phyloP scores from a whole-genome alignment of 805 yeast species.

The Wickerhamiella qilinensis region DNA sequence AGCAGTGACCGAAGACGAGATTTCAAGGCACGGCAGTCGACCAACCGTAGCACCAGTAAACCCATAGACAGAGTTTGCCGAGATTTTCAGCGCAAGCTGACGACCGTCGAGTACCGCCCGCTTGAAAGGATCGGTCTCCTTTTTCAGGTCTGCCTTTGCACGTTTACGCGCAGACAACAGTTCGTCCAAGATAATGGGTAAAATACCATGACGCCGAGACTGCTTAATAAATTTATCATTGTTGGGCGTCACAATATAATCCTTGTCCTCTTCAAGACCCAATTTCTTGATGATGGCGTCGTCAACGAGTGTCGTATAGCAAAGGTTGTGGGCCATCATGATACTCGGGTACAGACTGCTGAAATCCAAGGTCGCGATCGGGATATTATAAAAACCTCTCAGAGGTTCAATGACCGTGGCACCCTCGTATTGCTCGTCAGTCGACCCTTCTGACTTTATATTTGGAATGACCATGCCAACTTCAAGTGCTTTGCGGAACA shows the following conservation, averaged over 20 bases:
- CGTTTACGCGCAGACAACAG: slow-evolving; percentile 79
- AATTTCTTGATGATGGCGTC: slow-evolving; percentile 51
- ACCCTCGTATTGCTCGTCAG: slow-evolving; percentile 92
- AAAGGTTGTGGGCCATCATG: slow-evolving; percentile 97
- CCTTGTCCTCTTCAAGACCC: slow-evolving; percentile 48
- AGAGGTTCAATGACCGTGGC: slow-evolving; percentile 97
- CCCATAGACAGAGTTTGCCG: slow-evolving; percentile 97
- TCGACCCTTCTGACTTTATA: slow-evolving; percentile 60
- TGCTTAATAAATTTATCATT: slow-evolving; percentile 78
- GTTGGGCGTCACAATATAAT: slow-evolving; percentile 77
- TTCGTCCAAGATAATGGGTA: slow-evolving; percentile 85
- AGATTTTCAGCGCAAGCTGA: slow-evolving; percentile 86
- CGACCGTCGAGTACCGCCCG: slow-evolving; percentile 92
- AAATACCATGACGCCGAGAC: slow-evolving; percentile 56
- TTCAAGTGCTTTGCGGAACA: slow-evolving; percentile 80
- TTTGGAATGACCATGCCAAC: slow-evolving; percentile 84
- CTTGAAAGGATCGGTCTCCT: slow-evolving; percentile 87
- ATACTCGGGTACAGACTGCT: slow-evolving; percentile 94
- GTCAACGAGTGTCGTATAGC: slow-evolving; percentile 79
- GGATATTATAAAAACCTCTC: slow-evolving; percentile 91
- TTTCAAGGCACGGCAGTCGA: slow-evolving; percentile 88
- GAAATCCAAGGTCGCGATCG: slow-evolving; percentile 95
- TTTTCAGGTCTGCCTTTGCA: slow-evolving; percentile 79
- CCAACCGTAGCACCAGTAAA: slow-evolving; percentile 99
- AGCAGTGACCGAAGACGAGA: slow-evolving; percentile 88